Base-by-base conservation (phyloP, 164 flowering plant genomes). In the Sextonia rubra region DNA sequence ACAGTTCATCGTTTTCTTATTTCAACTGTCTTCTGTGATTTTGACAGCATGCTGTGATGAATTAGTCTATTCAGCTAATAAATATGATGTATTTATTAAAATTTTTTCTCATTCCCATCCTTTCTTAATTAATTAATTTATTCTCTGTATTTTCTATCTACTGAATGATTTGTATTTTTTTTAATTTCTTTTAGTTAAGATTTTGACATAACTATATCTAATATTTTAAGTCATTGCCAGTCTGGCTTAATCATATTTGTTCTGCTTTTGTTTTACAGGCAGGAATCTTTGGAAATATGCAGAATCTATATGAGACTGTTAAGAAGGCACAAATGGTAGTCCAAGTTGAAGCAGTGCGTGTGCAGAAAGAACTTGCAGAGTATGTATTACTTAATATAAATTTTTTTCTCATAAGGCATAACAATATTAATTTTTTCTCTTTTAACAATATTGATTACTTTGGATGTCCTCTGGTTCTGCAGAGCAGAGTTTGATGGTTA, bases 401-500 rank as follows among this genome's bases (percentile, higher is more conserved):
- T 26, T 17, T 32, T 66, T 29, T 20, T 18, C 20, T n/a, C n/a
- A n/a, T n/a, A n/a, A n/a, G n/a, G n/a, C n/a, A n/a, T n/a, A n/a
- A n/a, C n/a, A n/a, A n/a, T n/a, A 6, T 14, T 55, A 22, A 3
- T 68, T 60, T 72, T 15, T 12, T 56, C n/a, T 9, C 17, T 60
- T 0, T 4, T n/a, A 3, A 66, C 20, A 55, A 4, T 56, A 52
- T 73, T 52, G 25, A 17, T 26, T 49, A 62, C 29, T 73, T 3
- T 69, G 61, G 29, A n/a, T 64, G 32, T 73, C 65, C 47, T 78
- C 44, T 76, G 74, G 48, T 70, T 75, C 48, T 80, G 68, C 91
- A 94, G 98, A 71, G 89, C 95, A 55, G 97, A 94, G 74, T 93
- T 93, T 85, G 98, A 93, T 85, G 98, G 98, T 71, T 93, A 93